These are phyloP conservation scores for Aspergillus olivimuriae DNA, from an alignment of 495 filamentous ascomycete genomes.

Conservation along the genomic window DNA sequence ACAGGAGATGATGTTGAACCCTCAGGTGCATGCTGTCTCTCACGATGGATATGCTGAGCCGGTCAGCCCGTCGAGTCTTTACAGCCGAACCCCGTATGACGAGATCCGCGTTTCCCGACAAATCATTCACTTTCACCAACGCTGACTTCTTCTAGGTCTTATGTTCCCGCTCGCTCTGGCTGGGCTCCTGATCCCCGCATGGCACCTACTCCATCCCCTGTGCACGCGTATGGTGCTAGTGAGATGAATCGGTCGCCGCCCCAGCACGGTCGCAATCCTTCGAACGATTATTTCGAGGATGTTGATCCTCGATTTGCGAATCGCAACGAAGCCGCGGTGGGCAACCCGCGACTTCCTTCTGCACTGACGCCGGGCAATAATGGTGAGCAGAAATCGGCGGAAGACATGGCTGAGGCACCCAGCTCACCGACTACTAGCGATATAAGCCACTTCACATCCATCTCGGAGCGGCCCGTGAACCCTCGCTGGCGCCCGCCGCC, in stretches of 20 bases:
- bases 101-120: too few relatives aligned
- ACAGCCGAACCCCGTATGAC: constrained; percentile 72
- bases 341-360: constrained; percentile 21
- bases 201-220: constrained; percentile 7
- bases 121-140: too few relatives aligned
- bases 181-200: constrained; percentile 31
- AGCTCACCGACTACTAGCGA: constrained; percentile 73
- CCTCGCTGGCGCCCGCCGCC: constrained; percentile 65
- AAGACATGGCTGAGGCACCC: constrained; percentile 59
- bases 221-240: constrained; percentile 7
- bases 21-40: constrained; percentile 48
- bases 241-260: background rate
- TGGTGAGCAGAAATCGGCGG: constrained; percentile 35
- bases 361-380: constrained; percentile 30
- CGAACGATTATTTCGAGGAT: constrained; percentile 81
- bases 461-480: constrained; percentile 80
- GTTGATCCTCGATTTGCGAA: constrained; percentile 80
- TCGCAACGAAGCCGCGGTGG: constrained; percentile 23
- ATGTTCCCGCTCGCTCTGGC: constrained; percentile 55
- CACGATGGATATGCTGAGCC: constrained; percentile 22
- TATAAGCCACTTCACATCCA: constrained; percentile 73
- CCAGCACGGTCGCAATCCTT: constrained; percentile 35
- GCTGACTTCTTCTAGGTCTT: constrained; percentile 41
- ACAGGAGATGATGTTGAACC: constrained; percentile 56
- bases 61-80: constrained; percentile 56